Percentiles rank a stretch among this genome's conserved stretches.
Conservation (phyloP, 257 asterid species). For the Gynochthodes officinalis region DNA sequence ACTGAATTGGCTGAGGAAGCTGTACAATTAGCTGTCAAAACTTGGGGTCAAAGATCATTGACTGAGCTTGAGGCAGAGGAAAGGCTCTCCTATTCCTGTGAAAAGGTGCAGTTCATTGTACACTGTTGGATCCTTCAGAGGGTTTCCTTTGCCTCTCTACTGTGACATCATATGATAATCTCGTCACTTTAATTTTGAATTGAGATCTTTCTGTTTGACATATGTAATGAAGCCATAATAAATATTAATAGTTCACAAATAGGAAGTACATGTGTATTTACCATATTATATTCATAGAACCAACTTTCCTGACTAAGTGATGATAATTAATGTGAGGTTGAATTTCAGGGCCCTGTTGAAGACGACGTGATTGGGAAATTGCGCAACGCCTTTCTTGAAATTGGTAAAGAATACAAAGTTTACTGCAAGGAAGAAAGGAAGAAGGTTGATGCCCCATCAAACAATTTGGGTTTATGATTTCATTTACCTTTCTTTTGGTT, state of each 20-base stretch:
- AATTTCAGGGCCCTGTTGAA: conserved; percentile 79
- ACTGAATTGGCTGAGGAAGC: conserved; percentile 81
- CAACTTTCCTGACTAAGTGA: neutral
- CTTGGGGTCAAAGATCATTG: conserved; percentile 89
- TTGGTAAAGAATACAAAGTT: conserved; percentile 75
- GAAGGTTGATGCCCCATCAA: too few species aligned
- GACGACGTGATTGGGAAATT: conserved; percentile 85
- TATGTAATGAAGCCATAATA: conserved; percentile 1
- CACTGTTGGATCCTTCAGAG: conserved; percentile 11
- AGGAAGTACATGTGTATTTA: neutral
- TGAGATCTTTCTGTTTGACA: conserved; percentile 1
- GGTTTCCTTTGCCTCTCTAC: neutral
- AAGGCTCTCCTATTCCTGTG: conserved; percentile 91
- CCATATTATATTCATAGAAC: neutral
- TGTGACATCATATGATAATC: neutral
- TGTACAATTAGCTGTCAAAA: conserved; percentile 73
- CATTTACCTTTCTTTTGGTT: too few species aligned
- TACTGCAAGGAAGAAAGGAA: conserved; percentile 80
- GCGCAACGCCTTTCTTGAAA: conserved; percentile 77
- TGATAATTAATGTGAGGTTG: neutral
- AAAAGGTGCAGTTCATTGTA: conserved; percentile 60
- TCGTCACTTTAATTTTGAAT: neutral
- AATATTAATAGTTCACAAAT: neutral
- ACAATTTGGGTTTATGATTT: too few species aligned
- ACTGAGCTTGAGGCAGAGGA: conserved; percentile 98